These are phyloP conservation scores for Crucibulum laeve DNA, from an alignment of 768 basidiomycete species.

Conservation along the genomic window DNA sequence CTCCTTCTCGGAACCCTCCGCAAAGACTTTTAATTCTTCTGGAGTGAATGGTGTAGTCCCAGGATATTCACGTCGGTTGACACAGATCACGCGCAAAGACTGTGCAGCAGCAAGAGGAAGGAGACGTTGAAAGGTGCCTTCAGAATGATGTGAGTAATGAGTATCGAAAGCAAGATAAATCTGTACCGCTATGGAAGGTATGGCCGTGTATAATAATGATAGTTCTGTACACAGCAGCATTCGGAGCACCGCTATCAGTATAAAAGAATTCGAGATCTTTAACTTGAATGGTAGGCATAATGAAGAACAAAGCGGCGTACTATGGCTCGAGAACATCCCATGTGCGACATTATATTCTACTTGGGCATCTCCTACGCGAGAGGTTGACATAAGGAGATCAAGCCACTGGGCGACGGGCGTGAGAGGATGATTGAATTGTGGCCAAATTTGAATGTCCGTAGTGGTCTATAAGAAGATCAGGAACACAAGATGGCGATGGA, in stretches of 20 bases:
- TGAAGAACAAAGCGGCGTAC: too few relatives aligned
- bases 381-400: too few relatives aligned
- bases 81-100: conserved; percentile 19
- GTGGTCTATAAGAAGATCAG: too few relatives aligned
- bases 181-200: conserved; percentile 20
- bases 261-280: conserved; percentile 18
- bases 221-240: conserved; percentile 15
- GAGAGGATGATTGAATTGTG: too few relatives aligned
- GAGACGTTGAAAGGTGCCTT: conserved; percentile 21
- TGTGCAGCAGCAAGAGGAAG: conserved; percentile 11
- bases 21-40: conserved; percentile 15
- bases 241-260: conserved; percentile 21
- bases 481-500: too few relatives aligned
- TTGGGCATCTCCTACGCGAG: too few relatives aligned
- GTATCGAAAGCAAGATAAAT: not conserved
- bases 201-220: conserved; percentile 25
- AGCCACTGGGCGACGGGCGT: too few relatives aligned
- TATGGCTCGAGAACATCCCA: too few relatives aligned
- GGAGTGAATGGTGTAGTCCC: conserved; percentile 24
- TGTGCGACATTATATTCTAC: too few relatives aligned
- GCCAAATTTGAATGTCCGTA: too few relatives aligned
- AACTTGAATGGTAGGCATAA: not conserved
- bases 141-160: not conserved
- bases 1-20: conserved; percentile 11
- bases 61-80: conserved; percentile 30